Evolutionary conservation across 139 green algal species (phyloP).

Genomic region (Pseudopediastrum boryanum): DNA sequence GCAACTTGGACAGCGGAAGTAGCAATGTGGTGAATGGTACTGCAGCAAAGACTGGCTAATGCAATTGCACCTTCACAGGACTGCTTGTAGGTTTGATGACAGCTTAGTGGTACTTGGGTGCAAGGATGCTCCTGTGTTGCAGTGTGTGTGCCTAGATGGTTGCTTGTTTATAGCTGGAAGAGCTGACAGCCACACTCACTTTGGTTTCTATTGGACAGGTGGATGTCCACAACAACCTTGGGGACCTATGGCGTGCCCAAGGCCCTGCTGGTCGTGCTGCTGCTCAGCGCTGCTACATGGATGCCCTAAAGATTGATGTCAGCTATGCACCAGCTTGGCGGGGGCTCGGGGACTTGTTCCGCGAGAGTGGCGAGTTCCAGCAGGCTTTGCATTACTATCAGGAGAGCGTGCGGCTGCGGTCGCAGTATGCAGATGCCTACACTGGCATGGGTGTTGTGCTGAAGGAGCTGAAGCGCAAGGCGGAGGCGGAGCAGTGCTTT

Average conservation of each 20-base stretch:
- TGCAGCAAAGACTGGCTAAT: too few relatives aligned
- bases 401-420: conserved; percentile 63
- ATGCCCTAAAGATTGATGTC: conserved; percentile 65
- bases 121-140: too few relatives aligned
- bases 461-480: conserved; percentile 66
- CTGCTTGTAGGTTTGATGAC: too few relatives aligned
- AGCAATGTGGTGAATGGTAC: too few relatives aligned
- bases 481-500: conserved; percentile 69
- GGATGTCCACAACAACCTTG: conserved; percentile 82
- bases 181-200: too few relatives aligned
- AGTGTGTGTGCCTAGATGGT: too few relatives aligned
- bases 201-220: too few relatives aligned
- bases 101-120: too few relatives aligned
- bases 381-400: conserved; percentile 31
- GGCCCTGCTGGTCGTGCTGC: conserved; percentile 38
- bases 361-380: conserved; percentile 59
- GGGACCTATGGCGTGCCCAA: conserved; percentile 79
- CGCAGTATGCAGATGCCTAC: conserved; percentile 70
- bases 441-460: conserved; percentile 71
- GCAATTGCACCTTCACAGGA: too few relatives aligned
- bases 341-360: conserved; percentile 73
- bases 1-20: too few relatives aligned
- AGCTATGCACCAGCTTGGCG: conserved; percentile 75
- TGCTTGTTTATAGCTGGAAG: too few relatives aligned
- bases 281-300: conserved; percentile 74